These are phyloP conservation scores for Hymenochaete sp. DNA, from an alignment of 1,284 basidiomycete species.

Conservation along the genomic window DNA sequence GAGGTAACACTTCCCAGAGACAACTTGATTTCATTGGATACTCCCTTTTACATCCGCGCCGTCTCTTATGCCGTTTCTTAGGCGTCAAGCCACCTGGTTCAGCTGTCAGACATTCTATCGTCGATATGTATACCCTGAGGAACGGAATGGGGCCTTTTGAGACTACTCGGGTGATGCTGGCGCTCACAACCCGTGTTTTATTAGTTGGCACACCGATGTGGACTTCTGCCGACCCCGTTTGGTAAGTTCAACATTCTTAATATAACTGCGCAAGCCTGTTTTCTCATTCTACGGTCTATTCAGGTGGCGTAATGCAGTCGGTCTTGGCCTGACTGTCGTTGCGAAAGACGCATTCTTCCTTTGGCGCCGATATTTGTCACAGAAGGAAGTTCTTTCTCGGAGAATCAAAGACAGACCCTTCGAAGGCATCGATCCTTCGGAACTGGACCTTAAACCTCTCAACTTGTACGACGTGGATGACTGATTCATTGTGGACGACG, in stretches of 20 bases:
- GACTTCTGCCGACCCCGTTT: slow-evolving; percentile 63
- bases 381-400: slow-evolving; percentile 59
- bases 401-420: slow-evolving; percentile 60
- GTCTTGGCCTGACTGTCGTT: slow-evolving; percentile 58
- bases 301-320: slow-evolving; percentile 69
- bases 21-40: slow-evolving; percentile 4
- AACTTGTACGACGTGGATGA: not conserved
- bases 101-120: slow-evolving; percentile 21
- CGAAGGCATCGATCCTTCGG: slow-evolving; percentile 52
- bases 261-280: not conserved
- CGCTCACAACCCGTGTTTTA: slow-evolving; percentile 37
- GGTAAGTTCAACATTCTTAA: slow-evolving; percentile 33
- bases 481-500: not conserved
- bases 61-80: slow-evolving; percentile 44
- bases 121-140: slow-evolving; percentile 20
- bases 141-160: slow-evolving; percentile 18
- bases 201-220: slow-evolving; percentile 50
- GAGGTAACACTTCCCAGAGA: slow-evolving; percentile 5
- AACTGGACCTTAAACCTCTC: slow-evolving; percentile 39
- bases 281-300: slow-evolving; percentile 5
- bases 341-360: slow-evolving; percentile 51
- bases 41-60: slow-evolving; percentile 2
- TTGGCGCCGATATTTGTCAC: slow-evolving; percentile 56
- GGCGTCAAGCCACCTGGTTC: slow-evolving; percentile 36
- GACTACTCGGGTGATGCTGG: slow-evolving; percentile 27